A percentile compares a stretch with the other conserved stretches of the same genome.
Conservation (phyloP, 257 asterid species). For the Solanum lignicaule region DNA sequence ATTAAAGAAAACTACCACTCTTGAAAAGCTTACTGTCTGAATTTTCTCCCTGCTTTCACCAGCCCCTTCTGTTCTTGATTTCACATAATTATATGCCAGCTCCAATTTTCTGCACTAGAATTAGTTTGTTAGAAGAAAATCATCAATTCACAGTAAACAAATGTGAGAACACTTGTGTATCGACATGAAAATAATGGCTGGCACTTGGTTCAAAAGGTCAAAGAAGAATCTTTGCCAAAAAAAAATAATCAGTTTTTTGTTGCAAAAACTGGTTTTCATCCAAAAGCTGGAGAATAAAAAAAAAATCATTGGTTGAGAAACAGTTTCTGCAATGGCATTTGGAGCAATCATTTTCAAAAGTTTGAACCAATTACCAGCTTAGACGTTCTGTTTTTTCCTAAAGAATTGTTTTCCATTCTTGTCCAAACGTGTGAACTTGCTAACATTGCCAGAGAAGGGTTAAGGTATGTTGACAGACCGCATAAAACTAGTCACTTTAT, state of each 20-base stretch:
- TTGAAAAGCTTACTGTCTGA: constrained; percentile 51
- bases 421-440: neutral
- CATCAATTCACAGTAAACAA: neutral
- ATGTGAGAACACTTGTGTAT: neutral
- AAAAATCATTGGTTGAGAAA: neutral
- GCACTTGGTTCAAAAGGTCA: neutral
- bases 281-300: neutral
- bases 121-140: constrained; percentile 9
- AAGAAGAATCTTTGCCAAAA: neutral
- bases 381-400: neutral
- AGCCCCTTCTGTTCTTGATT: constrained; percentile 22
- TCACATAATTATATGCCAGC: constrained; percentile 52
- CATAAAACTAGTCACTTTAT: neutral
- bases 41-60: constrained; percentile 13
- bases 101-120: constrained; percentile 61
- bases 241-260: neutral
- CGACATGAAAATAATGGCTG: neutral
- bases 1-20: constrained; percentile 47
- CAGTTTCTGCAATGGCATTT: neutral
- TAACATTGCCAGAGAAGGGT: neutral
- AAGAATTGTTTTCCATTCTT: neutral
- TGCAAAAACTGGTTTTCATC: neutral
- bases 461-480: neutral
- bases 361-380: neutral
- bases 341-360: neutral